phyloP scores from a whole-genome alignment of 192 early-diverging fungal species.

The Thoreauomyces humboldtii region DNA sequence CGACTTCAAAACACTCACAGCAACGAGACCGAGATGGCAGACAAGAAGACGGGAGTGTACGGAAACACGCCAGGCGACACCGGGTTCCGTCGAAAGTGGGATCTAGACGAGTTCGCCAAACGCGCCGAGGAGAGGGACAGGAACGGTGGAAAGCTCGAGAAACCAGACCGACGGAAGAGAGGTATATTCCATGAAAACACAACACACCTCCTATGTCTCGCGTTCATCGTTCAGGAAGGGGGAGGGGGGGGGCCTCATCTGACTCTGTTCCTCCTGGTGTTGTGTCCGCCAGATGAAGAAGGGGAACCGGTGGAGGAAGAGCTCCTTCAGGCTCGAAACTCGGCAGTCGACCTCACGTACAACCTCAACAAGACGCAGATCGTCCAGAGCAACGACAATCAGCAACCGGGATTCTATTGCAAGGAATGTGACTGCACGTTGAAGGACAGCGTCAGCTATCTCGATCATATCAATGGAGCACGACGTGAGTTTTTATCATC shows the following conservation, averaged over 20 bases:
- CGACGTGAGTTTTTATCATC: slow-evolving; percentile 58
- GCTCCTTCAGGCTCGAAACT: slow-evolving; percentile 56
- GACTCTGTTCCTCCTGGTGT: neutral
- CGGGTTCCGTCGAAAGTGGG: slow-evolving; percentile 64
- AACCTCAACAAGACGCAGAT: slow-evolving; percentile 82
- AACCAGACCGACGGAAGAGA: slow-evolving; percentile 51
- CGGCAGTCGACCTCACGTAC: slow-evolving; percentile 65
- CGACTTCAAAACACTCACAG: too few species aligned
- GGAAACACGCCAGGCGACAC: slow-evolving; percentile 42
- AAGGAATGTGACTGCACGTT: slow-evolving; percentile 81
- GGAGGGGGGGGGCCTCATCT: too few species aligned
- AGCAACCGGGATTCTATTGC: slow-evolving; percentile 91
- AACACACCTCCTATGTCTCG: neutral
- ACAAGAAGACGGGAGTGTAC: slow-evolving; percentile 12
- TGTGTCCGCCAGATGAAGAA: neutral
- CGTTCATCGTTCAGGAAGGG: neutral
- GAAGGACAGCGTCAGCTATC: slow-evolving; percentile 85
- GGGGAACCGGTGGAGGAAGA: slow-evolving; percentile 29
- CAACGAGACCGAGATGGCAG: slow-evolving; percentile 3
- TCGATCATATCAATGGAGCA: slow-evolving; percentile 90
- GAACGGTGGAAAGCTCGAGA: neutral
- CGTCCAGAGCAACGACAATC: slow-evolving; percentile 58
- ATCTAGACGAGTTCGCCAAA: slow-evolving; percentile 64
- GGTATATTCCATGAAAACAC: slow-evolving; percentile 31
- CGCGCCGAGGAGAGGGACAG: slow-evolving; percentile 64